A percentile compares a stretch with the other conserved stretches of the same genome.
These are phyloP conservation scores for Colletotrichum cuscutae DNA, from an alignment of 2,329 filamentous ascomycete species.

Conservation along the genomic window DNA sequence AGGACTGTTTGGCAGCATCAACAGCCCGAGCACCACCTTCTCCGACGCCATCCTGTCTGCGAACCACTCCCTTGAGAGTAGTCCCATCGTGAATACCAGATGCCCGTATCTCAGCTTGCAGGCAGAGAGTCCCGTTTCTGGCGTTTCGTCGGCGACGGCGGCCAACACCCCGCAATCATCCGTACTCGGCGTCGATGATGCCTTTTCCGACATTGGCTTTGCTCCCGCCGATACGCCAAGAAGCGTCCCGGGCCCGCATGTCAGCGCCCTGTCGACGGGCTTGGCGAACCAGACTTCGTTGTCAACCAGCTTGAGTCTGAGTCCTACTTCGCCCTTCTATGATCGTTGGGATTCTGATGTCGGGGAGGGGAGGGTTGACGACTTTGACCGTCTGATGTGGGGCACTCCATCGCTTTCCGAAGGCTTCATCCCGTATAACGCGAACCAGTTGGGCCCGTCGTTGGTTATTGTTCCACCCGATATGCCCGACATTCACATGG, in stretches of 20 bases:
- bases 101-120: conserved; percentile 5
- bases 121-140: neutral
- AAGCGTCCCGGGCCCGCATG: neutral
- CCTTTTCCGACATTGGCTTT: neutral
- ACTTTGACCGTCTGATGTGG: neutral
- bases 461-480: conserved; percentile 20
- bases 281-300: neutral
- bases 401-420: neutral
- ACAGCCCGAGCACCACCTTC: conserved; percentile 20
- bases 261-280: conserved; percentile 10
- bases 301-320: neutral
- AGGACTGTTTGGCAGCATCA: neutral
- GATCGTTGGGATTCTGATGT: neutral
- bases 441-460: neutral
- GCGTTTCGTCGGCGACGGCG: neutral
- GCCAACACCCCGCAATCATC: neutral
- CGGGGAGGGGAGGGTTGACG: neutral
- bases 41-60: conserved; percentile 5
- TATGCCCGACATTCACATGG: neutral
- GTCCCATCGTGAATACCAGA: neutral
- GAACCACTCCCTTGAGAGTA: conserved; percentile 8
- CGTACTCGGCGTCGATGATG: neutral
- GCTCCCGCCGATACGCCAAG: neutral
- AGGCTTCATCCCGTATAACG: neutral
- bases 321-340: conserved; percentile 10